Base-by-base conservation (phyloP, 2,329 filamentous ascomycete genomes). In the Pseudogymnoascus sp. region DNA sequence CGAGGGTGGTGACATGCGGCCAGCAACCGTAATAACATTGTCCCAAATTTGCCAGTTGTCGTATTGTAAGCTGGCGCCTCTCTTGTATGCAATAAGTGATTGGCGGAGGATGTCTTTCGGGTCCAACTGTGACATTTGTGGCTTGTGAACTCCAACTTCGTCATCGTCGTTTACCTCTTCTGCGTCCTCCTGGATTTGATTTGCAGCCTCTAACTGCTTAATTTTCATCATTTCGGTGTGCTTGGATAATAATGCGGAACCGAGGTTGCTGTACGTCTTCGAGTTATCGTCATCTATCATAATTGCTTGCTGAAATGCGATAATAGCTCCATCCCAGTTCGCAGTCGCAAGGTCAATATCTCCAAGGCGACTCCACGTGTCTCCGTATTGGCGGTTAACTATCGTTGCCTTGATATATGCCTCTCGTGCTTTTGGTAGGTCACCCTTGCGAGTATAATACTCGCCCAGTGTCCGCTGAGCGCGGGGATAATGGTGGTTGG, bases 31-130 rank as follows among this genome's bases (percentile, higher is more conserved):
- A 64, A 99, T 84, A 14, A 97, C 89, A 70, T 99, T 99, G 73
- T 96, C 91, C 93, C 93, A 97, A 74, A 99, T 97, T 69, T 91
- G 87, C 83, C 89, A 90, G 77, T 93, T 93, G 69, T 92, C 88
- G 74, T 91, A 84, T 60, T 96, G 91, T 23, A 96, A 84, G 4
- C 84, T 83, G 0, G 93, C 91, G 8, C 93, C 95, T 67, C 90
- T 89, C 73, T 96, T 95, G 75, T 96, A 91, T 0, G 95, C 93
- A 5, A 84, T 80, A 0, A 99, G 83, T 0, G 95, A 87, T 72
- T 96, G 91, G 0, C 82, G 78, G 1, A 92, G 82, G 62, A 90
- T 72, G 44, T 78, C 74, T 65, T 74, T 69, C 3, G 71, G 75
- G 64, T 75, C 64, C 1, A 64, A 38, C 50, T 66, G 64, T 25